Evolutionary conservation across 2,329 filamentous ascomycete species (phyloP).

Genomic region (Rutstroemia sp.): DNA sequence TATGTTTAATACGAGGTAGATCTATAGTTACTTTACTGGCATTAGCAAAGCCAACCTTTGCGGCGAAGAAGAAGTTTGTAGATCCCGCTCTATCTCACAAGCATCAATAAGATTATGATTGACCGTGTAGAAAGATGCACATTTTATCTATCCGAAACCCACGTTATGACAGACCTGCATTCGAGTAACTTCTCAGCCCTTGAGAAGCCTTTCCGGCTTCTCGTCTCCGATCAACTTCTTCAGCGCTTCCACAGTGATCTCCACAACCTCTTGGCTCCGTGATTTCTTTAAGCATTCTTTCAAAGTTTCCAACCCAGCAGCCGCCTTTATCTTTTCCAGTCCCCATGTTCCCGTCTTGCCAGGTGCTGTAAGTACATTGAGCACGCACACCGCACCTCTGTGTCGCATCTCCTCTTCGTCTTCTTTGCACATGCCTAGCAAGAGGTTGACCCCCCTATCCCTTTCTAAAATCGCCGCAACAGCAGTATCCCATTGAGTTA

Average conservation of each 20-base stretch:
- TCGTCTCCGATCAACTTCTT: slow-evolving; percentile 39
- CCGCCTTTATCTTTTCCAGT: slow-evolving; percentile 50
- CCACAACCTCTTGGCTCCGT: slow-evolving; percentile 60
- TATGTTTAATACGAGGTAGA: too few relatives aligned
- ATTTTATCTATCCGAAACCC: too few relatives aligned
- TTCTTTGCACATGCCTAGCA: slow-evolving; percentile 76
- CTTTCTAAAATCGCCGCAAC: slow-evolving; percentile 64
- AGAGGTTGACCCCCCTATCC: slow-evolving; percentile 64
- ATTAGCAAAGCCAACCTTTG: too few relatives aligned
- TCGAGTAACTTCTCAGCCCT: neutral
- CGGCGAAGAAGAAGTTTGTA: too few relatives aligned
- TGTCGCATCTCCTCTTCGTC: slow-evolving; percentile 60
- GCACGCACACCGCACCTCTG: slow-evolving; percentile 67
- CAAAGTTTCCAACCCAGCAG: slow-evolving; percentile 59
- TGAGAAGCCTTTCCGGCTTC: neutral
- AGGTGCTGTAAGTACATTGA: slow-evolving; percentile 63
- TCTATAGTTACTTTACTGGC: too few relatives aligned
- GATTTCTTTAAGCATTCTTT: slow-evolving; percentile 64
- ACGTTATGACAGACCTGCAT: too few relatives aligned
- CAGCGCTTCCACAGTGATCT: slow-evolving; percentile 63
- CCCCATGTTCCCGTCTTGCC: slow-evolving; percentile 58
- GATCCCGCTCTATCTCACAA: too few relatives aligned
- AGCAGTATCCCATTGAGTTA: slow-evolving; percentile 71
- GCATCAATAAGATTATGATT: too few relatives aligned
- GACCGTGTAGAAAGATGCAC: too few relatives aligned